Conservation (phyloP, 176 grass and related monocot species). For the Leersia perrieri region DNA sequence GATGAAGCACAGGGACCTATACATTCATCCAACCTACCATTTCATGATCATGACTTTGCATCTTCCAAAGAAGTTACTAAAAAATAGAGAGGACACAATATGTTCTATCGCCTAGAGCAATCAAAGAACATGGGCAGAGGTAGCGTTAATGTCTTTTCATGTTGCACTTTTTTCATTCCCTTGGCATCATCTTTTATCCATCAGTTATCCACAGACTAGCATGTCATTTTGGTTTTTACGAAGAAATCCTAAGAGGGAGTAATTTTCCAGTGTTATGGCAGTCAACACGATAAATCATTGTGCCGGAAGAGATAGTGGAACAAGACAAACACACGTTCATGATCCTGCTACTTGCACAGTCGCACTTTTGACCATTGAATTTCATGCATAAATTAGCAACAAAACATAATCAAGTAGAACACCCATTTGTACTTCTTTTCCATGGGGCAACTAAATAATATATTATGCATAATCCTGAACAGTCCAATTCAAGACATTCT, state of each 20-base stretch:
- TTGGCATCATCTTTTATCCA: not conserved
- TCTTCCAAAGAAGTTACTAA: not conserved
- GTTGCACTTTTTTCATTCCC: not conserved
- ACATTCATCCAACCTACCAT: not conserved
- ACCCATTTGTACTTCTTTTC: constrained; percentile 9
- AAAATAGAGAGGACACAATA: not conserved
- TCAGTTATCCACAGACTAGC: not conserved
- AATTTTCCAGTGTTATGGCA: not conserved
- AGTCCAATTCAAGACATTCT: not conserved
- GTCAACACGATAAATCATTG: not conserved
- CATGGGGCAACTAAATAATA: not conserved
- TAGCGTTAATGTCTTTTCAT: not conserved
- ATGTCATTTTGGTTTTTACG: not conserved
- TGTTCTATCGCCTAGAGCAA: not conserved
- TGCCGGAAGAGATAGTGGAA: not conserved
- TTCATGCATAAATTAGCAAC: not conserved
- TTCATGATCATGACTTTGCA: not conserved
- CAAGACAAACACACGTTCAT: not conserved
- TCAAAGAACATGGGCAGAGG: not conserved
- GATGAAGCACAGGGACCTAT: not conserved
- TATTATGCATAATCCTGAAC: not conserved
- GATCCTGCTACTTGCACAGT: not conserved
- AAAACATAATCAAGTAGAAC: not conserved
- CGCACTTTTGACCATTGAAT: constrained; percentile 9
- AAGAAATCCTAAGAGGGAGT: not conserved